Evolutionary conservation across 2,329 filamentous ascomycete species (phyloP), one percentile per base, ranked within the genome.

Genomic region (Calonectria hongkongensis): DNA sequence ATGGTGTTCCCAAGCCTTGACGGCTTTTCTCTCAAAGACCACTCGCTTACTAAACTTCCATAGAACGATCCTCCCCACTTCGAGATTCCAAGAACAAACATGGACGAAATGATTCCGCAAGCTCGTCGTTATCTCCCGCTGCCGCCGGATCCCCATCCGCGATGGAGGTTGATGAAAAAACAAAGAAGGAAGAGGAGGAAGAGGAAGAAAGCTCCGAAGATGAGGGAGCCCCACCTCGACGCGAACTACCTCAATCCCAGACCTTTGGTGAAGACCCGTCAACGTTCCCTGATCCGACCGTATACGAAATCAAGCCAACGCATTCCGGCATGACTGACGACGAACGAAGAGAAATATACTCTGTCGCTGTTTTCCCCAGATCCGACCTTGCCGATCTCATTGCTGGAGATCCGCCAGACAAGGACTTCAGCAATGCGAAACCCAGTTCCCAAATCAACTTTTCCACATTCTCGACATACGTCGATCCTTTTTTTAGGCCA

Each of bases 351-450:
- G 91, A 94, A 77, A 96, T 98, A 66, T 97, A 95, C 83, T 95
- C 95, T 9, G 97, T 99, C 18, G 92, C 94, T 5, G 88, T 91
- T 16, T 99, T 97, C 81, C 97, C 97, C 0, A 89, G 89, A 66
- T 93, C 91, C 75, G 94, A 98, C 80, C 88, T 99, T 10, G 89
- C 92, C 71, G 93, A 98, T 81, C 88, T 97, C 77, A 97, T 98
- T 75, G 94, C 96, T 13, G 97, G 97, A 60, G 92, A 94, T 47
- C 94, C 96, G 1, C 96, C 97, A 1, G 96, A 98, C 83, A 95
- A 95, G 82, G 97, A 99, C 85, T 98, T 98, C 81, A 98, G 95
- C 82, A 98, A 92, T 81, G 94, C 95, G 41, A 99, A 98, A 82
- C 95, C 96, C 6, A 93, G 93, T 25, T 98, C 96, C 79, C 97